Evolutionary conservation across 371 early-diverging fungal species (phyloP), one percentile per base, ranked within the genome.

Genomic region (Rhizopus arrhizus): DNA sequence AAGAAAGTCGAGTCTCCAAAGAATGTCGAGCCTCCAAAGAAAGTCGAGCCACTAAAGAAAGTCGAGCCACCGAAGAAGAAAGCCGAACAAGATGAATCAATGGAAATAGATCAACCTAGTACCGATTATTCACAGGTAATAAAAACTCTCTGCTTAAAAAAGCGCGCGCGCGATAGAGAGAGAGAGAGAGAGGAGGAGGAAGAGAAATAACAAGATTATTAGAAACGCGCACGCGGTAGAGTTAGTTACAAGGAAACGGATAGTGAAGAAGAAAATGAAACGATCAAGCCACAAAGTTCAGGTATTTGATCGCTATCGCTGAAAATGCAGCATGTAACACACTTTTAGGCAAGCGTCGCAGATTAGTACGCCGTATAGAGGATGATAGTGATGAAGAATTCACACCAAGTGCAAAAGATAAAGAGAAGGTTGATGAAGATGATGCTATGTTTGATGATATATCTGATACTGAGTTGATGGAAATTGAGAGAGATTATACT

Each of bases 331-430:
- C 32, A 11, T 22, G 13, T 10, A 31, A 32, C 10, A 22, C n/a
- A 43, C 3, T 10, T 36, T 48, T n/a, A 58, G 55, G 36, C 1
- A 56, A 59, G 49, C 43, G 47, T 16, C 22, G 64, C 33, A 46
- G 53, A 9, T 29, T 62, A 33, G 45, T 56, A 8, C 51, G 59
- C 34, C 55, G 60, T 22, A 46, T 52, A 3, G 33, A 31, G 15
- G 64, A 60, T 13, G 64, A 63, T 13, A 60, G 61, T 4, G 61
- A 57, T 29, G 68, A 63, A n/a, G 68, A 68, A 10, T 46, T 6
- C 45, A 49, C 42, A 32, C 42, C 64, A 3, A 16, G 32, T 32
- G 43, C 22, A 32, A n/a, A 47, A 16, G 15, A 35, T 3, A 36
- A 47, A 11, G 49, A 57, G 54, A 59, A 11, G 51, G 49, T 7